A percentile compares a stretch with the other conserved stretches of the same genome.
phyloP scores from a whole-genome alignment of 805 yeast genomes.

The Zygoascus ofunaensis region DNA sequence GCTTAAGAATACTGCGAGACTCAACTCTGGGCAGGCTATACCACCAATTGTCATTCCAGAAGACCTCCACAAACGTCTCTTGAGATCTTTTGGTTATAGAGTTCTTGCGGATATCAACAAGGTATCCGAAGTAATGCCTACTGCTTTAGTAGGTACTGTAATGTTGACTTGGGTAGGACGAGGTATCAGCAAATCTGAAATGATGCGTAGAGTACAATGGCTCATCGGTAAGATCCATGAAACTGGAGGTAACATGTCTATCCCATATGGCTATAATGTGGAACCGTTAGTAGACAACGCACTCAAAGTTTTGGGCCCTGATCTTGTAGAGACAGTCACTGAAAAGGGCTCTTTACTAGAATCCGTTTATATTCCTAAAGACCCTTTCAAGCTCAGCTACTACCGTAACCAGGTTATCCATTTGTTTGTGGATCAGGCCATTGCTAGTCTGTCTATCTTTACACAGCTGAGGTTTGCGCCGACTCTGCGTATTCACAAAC shows the following conservation, averaged over 20 bases:
- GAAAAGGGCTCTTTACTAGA: constrained; percentile 28
- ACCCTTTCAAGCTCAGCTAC: constrained; percentile 46
- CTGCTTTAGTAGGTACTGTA: constrained; percentile 43
- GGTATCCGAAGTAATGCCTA: constrained; percentile 43
- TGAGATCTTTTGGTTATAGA: constrained; percentile 46
- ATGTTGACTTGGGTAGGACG: constrained; percentile 33
- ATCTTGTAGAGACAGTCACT: constrained; percentile 27
- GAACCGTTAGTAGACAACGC: constrained; percentile 31
- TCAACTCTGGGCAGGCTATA: constrained; percentile 4
- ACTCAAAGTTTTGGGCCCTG: constrained; percentile 32
- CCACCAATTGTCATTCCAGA: background rate
- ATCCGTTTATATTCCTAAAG: constrained; percentile 34
- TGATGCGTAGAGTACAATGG: constrained; percentile 30
- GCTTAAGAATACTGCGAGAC: constrained; percentile 4
- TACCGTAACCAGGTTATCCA: constrained; percentile 51
- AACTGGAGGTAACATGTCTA: constrained; percentile 28
- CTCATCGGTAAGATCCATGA: constrained; percentile 27
- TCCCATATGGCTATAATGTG: constrained; percentile 19
- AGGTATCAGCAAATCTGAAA: constrained; percentile 30
- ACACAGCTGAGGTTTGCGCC: constrained; percentile 23
- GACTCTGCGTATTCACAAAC: constrained; percentile 17
- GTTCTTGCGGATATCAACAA: constrained; percentile 44
- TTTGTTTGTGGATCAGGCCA: constrained; percentile 43
- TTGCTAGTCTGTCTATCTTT: constrained; percentile 36
- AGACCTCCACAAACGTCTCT: constrained; percentile 18